Evolutionary conservation across 2,329 filamentous ascomycete genomes (phyloP), one percentile per base, ranked within the genome.

Genomic region (Colletotrichum cereale): DNA sequence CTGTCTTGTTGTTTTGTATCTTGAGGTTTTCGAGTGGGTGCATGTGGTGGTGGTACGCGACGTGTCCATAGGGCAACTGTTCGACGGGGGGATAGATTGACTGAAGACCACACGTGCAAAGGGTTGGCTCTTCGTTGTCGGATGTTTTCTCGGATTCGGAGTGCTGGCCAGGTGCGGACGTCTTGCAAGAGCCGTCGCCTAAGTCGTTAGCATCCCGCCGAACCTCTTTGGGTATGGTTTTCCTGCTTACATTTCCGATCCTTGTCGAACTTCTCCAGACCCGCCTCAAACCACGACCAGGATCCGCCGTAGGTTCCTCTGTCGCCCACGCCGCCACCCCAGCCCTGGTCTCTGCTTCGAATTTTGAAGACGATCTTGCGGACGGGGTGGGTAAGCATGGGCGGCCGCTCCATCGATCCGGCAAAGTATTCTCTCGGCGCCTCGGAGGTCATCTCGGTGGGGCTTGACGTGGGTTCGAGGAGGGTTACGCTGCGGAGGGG

Each of bases 231-330:
- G 24, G 12, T 2, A 26, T 6, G 12, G 16, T 18, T 8, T 18
- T 8, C 10, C 65, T 29, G 36, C 77, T 70, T 68, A 79, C 77
- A 76, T 38, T 68, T 53, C 66, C 78, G 75, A 0, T 75, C 77
- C 26, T 81, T 81, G 55, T 87, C 86, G 58, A 89, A 86, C 4
- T 84, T 83, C 78, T 92, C 90, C 21, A 90, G 77, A 0, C 90
- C 90, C 21, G 85, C 88, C 66, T 91, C 89, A 70, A 91, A 91
- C 90, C 90, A 92, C 0, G 89, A 89, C 79, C 81, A 90, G 0
- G 89, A 88, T 2, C 79, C 81, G 0, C 77, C 73, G 66, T 85
- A 91, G 1, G 83, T 83, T 2, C 82, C 82, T 2, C 75, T 76
- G 5, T 76, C 62, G 0, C 18, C 53, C 0, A 0, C 1, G 0